phyloP scores from a whole-genome alignment of 2,329 filamentous ascomycete genomes.

The Penicillium corylophilum region DNA sequence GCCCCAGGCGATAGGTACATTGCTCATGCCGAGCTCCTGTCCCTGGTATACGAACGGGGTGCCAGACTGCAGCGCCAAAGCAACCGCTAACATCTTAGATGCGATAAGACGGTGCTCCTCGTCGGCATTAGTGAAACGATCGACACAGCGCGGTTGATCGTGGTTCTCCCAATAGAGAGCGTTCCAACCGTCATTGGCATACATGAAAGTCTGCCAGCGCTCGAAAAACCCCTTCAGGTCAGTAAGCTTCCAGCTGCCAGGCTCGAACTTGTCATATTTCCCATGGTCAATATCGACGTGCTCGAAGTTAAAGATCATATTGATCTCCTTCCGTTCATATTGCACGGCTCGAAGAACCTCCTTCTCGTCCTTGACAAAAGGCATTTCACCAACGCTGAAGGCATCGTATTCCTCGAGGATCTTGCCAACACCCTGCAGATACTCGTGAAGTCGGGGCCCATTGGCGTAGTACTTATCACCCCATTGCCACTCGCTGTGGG shows the following conservation, averaged over 20 bases:
- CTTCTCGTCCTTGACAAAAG: conserved; percentile 48
- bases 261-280: conserved; percentile 51
- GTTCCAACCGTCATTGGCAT: conserved; percentile 62
- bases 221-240: conserved; percentile 55
- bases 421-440: conserved; percentile 53
- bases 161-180: conserved; percentile 67
- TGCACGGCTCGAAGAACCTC: conserved; percentile 57
- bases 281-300: conserved; percentile 61
- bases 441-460: conserved; percentile 60
- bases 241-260: conserved; percentile 48
- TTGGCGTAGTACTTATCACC: conserved; percentile 52
- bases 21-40: conserved; percentile 67
- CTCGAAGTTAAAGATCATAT: conserved; percentile 74
- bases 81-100: conserved; percentile 61
- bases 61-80: conserved; percentile 58
- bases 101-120: conserved; percentile 51
- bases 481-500: conserved; percentile 33
- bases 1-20: conserved; percentile 60
- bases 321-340: conserved; percentile 59
- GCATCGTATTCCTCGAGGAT: conserved; percentile 58
- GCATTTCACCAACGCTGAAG: conserved; percentile 63
- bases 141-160: conserved; percentile 62
- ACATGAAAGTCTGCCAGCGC: conserved; percentile 62
- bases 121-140: conserved; percentile 54
- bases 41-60: conserved; percentile 70